Percentiles rank a stretch among this genome's conserved stretches.
phyloP scores from a whole-genome alignment of 2,329 filamentous ascomycete genomes.

The Shiraia bambusicola region DNA sequence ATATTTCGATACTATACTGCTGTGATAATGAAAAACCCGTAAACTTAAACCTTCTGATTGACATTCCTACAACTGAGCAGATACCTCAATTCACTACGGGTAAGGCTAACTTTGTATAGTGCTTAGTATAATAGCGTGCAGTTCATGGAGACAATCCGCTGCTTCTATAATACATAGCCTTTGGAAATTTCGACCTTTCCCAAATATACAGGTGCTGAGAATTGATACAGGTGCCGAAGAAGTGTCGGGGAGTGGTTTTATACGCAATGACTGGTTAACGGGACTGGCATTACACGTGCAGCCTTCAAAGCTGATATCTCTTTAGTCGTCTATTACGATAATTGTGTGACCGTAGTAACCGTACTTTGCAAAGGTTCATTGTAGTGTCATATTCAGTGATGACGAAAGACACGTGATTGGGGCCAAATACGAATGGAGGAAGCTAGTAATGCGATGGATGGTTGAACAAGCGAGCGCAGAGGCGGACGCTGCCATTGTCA shows the following conservation, averaged over 20 bases:
- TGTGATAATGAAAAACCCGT: conserved; percentile 33
- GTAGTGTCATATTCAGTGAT: too few relatives aligned
- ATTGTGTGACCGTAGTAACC: too few relatives aligned
- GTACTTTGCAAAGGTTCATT: too few relatives aligned
- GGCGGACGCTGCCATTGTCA: conserved; percentile 53
- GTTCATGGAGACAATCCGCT: conserved; percentile 39
- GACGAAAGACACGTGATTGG: too few relatives aligned
- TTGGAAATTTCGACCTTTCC: too few relatives aligned
- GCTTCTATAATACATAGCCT: too few relatives aligned
- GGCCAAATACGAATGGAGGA: too few relatives aligned
- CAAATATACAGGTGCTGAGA: conserved; percentile 44
- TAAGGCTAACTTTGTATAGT: conserved; percentile 42
- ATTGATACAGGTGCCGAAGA: conserved; percentile 16
- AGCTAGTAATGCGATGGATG: conserved; percentile 8
- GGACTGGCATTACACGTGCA: conserved; percentile 18
- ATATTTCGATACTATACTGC: conserved; percentile 22
- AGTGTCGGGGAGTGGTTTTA: conserved; percentile 11
- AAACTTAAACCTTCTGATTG: conserved; percentile 35
- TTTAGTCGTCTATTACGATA: too few relatives aligned
- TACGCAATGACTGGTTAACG: conserved; percentile 20
- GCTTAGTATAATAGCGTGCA: conserved; percentile 39
- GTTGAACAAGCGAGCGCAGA: conserved; percentile 7
- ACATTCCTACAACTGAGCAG: conserved; percentile 36
- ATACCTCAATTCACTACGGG: conserved; percentile 24
- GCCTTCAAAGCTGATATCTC: conserved; percentile 17